Base-by-base conservation (phyloP, 192 early-diverging fungal species). In the Coemansia sp. region DNA sequence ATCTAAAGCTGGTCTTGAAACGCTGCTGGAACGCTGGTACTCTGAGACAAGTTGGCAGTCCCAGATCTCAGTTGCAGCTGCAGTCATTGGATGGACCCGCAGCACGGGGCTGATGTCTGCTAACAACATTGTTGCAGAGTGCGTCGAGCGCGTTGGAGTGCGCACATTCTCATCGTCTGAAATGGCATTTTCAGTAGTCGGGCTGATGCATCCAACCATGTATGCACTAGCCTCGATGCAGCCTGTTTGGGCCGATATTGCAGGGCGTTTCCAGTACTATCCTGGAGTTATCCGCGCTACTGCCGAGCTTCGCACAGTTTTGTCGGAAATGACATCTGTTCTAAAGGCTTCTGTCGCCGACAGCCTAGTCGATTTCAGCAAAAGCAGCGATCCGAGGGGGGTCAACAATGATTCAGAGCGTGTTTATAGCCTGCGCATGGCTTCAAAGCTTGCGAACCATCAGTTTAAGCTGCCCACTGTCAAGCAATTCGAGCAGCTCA, bases 1-100 rank as follows among this genome's bases (percentile, higher is more conserved):
- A 74, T 92, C 94, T 63, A 98, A 98, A 88, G 87, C 96, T 70
- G 90, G 87, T 22, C 86, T 98, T 32, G 96, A 98, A 82, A 94
- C 94, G 34, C 79, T 96, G 64, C 82, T 98, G 66, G 91, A 91
- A 86, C 86, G 94, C 61, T 98, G 92, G 92, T 85, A 91, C 57
- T 88, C 94, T 36, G 96, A 98, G 78, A 14, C 68, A 25, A 83
- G 78, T 49, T 98, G 96, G 96, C 84, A 88, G 54, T 77, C 84
- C 58, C 96, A 96, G 84, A 69, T 98, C 55, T 86, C 90, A 33
- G 88, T 98, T 49, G 83, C 93, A 45, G 96, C 94, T 61, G 93
- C 94, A 36, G 92, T 93, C 25, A 98, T 98, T 75, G 96, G 96
- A 17, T 98, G 96, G 96, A 98, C 96, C 48, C 90, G 96, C 74